Base-by-base conservation (phyloP, 2,329 filamentous ascomycete genomes). In the Aplosporella prunicola region DNA sequence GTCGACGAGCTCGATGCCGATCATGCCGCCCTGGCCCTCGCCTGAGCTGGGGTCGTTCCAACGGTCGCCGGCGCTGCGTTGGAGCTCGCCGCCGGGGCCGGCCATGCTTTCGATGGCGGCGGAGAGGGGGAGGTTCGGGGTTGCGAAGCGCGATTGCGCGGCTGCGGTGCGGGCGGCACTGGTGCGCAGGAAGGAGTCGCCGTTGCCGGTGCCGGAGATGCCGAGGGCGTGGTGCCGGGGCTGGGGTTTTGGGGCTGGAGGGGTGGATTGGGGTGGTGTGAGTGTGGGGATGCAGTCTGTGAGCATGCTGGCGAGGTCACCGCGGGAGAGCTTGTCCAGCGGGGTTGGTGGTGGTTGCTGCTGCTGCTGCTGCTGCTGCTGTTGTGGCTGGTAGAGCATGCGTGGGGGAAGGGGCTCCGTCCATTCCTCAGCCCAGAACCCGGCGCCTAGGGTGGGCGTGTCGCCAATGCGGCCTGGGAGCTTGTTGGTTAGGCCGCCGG, bases 381-480 rank as follows among this genome's bases (percentile, higher is more conserved):
- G n/a, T n/a, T n/a, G n/a, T 20, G 45, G 40, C 35, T 44, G 33
- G 15, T 54, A 53, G 7, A 45, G 10, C 51, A 53, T 55, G 13
- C 45, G 39, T 3, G 34, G n/a, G 14, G 20, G 5, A 17, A 39
- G 28, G 2, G 66, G 60, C 39, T 79, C 72, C 6, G 61, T 58
- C 85, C 85, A 93, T 47, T 87, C 75, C 55, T 93, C 87, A 0
- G 87, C 85, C 85, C 86, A 94, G 58, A 87, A 94, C 0, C 87
- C 87, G 1, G 86, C 82, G 0, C 87, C 87, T 0, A 87, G 64
- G 0, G 80, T 81, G 0, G 87, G 86, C 9, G 87, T 94, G 54
- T 94, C 87, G 1, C 87, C 87, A 45, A 93, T 80, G 14, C 87
- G 69, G 0, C 86, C 87, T 0, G 83, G 82, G 38, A 89, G 62